Base-by-base conservation (phyloP, 768 basidiomycete species). In the Russula abietina region DNA sequence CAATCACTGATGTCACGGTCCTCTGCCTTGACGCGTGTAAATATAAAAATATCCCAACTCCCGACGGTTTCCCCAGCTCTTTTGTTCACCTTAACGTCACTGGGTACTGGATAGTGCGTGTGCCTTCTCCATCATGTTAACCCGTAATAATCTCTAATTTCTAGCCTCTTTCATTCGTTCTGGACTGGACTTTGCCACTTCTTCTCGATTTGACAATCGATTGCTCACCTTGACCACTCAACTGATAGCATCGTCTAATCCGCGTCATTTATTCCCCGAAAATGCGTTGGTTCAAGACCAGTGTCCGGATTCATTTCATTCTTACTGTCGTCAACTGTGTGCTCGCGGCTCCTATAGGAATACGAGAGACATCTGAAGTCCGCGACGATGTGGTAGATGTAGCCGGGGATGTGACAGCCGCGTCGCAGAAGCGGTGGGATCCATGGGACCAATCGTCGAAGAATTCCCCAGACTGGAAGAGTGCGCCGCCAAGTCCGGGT, bases 41-140 rank as follows among this genome's bases (percentile, higher is more conserved):
- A 39, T 50, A 61, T 59, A 59, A 59, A 58, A 46, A 1, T 17
- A 19, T 6, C 6, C 32, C n/a, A 8, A 16, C 9, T 22, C 7
- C 32, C 36, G 9, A 28, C 3, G 22, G 22, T 32, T 16, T 32
- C 32, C 28, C 26, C 22, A 59, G 50, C 55, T 45, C 50, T 45
- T 33, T 48, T 28, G 55, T n/a, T 52, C 55, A 57, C 32, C 19
- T 45, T 10, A 6, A 57, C 57, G 5, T 22, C 32, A 26, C 16
- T 22, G 12, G 61, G 57, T 63, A 54, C 62, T 59, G 45, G 57
- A 54, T 63, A 49, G 62, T 59, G 2, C 33, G 62, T 53, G 50
- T 33, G 0, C 43, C 22, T 19, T 26, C 33, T 43, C 11, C 19
- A 6, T 24, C 33, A n/a, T 24, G 24, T 2, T n/a, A n/a, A n/a